Conservation (phyloP, 306 rosid genomes). For the Neltuma alba region DNA sequence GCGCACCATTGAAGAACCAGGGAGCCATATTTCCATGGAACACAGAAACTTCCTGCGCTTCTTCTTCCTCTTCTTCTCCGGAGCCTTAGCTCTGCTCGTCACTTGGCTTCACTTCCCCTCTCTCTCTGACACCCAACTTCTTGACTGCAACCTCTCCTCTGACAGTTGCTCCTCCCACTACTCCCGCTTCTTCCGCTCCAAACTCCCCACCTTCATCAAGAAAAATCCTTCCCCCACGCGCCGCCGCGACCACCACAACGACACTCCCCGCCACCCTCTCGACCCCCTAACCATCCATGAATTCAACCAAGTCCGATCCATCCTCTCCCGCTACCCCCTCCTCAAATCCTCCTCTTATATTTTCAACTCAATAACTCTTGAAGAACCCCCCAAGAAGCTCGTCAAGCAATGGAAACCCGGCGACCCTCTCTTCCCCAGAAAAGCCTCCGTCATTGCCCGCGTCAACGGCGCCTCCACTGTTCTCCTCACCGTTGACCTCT, state of each 20-base stretch:
- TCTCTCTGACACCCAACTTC: conserved; percentile 35
- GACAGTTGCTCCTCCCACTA: conserved; percentile 61
- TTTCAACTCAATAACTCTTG: conserved; percentile 59
- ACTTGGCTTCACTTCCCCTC: conserved; percentile 60
- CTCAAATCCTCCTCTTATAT: conserved; percentile 45
- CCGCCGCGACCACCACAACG: conserved; percentile 42
- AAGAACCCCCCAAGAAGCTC: conserved; percentile 66
- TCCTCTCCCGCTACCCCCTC: conserved; percentile 57
- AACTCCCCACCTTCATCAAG: conserved; percentile 22
- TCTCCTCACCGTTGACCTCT: conserved; percentile 55
- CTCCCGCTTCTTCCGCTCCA: conserved; percentile 47
- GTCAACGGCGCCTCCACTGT: conserved; percentile 37
- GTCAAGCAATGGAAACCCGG: conserved; percentile 62
- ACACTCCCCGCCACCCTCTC: conserved; percentile 78
- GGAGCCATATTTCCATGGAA: conserved; percentile 44
- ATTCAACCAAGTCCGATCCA: conserved; percentile 47
- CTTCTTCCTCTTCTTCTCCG: conserved; percentile 43
- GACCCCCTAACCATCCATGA: conserved; percentile 83
- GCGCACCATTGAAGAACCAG: too few relatives aligned
- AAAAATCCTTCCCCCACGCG: conserved; percentile 32
- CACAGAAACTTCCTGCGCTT: conserved; percentile 44
- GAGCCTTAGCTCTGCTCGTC: conserved; percentile 40
- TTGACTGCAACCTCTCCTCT: conserved; percentile 57
- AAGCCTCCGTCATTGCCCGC: conserved; percentile 60
- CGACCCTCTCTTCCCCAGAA: conserved; percentile 51